Conservation (phyloP, 2,329 filamentous ascomycete species). For the Pseudocercospora vitis region DNA sequence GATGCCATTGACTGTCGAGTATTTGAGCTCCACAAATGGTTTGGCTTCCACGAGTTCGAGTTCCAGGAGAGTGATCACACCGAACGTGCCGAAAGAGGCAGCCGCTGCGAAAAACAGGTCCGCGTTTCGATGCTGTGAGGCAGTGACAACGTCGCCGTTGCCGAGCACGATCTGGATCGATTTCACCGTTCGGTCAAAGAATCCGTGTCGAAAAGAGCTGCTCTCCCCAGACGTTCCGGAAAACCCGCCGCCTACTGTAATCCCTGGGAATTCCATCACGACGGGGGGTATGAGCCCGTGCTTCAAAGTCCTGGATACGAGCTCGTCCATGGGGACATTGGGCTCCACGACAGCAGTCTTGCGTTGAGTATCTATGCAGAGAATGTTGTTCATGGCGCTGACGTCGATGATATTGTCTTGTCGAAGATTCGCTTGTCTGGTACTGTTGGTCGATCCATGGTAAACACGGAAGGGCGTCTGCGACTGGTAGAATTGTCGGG, state of each 20-base stretch:
- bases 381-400: slow-evolving; percentile 46
- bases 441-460: slow-evolving; percentile 58
- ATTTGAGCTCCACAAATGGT: slow-evolving; percentile 51
- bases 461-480: too few relatives aligned
- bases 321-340: slow-evolving; percentile 66
- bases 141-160: slow-evolving; percentile 48
- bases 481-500: too few relatives aligned
- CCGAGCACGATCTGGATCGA: slow-evolving; percentile 64
- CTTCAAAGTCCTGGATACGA: slow-evolving; percentile 58
- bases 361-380: slow-evolving; percentile 43
- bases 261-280: slow-evolving; percentile 70
- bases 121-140: slow-evolving; percentile 49
- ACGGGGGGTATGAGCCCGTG: slow-evolving; percentile 61
- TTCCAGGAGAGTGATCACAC: slow-evolving; percentile 61
- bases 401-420: slow-evolving; percentile 48
- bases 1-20: slow-evolving; percentile 43
- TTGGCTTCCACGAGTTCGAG: slow-evolving; percentile 48
- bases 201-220: slow-evolving; percentile 63
- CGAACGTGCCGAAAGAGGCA: slow-evolving; percentile 64
- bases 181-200: slow-evolving; percentile 63
- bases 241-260: slow-evolving; percentile 67
- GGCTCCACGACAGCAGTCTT: slow-evolving; percentile 60
- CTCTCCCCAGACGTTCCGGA: slow-evolving; percentile 66
- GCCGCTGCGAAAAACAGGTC: slow-evolving; percentile 67
- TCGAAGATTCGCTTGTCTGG: slow-evolving; percentile 31